Evolutionary conservation across 495 filamentous ascomycete genomes (phyloP).

Genomic region (Lepidopterella palustris): DNA sequence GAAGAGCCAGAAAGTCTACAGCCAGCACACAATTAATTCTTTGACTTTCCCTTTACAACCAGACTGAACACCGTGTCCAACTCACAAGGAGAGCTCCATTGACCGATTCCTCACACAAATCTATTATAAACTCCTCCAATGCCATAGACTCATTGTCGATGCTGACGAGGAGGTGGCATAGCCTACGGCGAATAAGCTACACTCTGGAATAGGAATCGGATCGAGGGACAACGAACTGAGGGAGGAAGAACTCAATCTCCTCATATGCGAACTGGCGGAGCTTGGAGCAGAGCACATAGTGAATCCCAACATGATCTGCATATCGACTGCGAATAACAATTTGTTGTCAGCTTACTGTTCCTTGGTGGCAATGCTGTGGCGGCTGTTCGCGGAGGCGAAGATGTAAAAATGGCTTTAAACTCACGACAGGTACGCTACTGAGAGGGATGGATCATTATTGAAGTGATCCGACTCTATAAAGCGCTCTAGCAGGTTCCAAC

Average conservation of each 20-base stretch:
- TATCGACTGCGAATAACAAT: constrained; percentile 51
- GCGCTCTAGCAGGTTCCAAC: constrained; percentile 60
- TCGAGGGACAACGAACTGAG: constrained; percentile 41
- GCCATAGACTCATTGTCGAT: constrained; percentile 80
- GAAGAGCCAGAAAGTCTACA: constrained; percentile 75
- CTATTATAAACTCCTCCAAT: constrained; percentile 71
- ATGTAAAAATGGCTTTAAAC: constrained; percentile 32
- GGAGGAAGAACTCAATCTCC: constrained; percentile 79
- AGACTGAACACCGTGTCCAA: constrained; percentile 12
- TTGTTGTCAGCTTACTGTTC: constrained; percentile 7
- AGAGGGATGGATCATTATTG: constrained; percentile 72
- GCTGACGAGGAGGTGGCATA: constrained; percentile 72
- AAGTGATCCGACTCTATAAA: constrained; percentile 79
- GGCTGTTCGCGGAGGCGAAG: constrained; percentile 5
- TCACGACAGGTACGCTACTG: constrained; percentile 72
- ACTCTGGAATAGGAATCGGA: background rate
- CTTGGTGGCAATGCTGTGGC: constrained; percentile 12
- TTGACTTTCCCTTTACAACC: background rate
- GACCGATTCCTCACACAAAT: constrained; percentile 72
- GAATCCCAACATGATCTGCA: constrained; percentile 73
- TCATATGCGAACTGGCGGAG: constrained; percentile 73
- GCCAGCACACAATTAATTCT: constrained; percentile 7
- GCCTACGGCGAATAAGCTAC: constrained; percentile 28
- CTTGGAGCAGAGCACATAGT: constrained; percentile 73
- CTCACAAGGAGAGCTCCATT: constrained; percentile 67